Percentiles rank a stretch among this genome's conserved stretches.
Evolutionary conservation across 345 rosid genomes (phyloP).

Genomic region (Gossypium sturtianum): DNA sequence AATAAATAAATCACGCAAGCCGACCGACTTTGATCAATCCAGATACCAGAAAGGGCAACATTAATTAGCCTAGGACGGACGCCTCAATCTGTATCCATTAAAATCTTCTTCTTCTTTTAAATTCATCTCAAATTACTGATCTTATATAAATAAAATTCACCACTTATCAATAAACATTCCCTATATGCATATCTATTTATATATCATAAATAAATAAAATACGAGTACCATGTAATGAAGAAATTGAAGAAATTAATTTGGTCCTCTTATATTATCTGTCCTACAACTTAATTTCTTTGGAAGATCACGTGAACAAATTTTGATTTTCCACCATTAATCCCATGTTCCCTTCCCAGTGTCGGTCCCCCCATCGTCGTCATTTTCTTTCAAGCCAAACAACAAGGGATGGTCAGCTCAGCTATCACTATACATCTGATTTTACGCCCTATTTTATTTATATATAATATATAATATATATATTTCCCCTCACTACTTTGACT

Average conservation of each 20-base stretch:
- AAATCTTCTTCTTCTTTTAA: not conserved
- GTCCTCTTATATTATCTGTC: not conserved
- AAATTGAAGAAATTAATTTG: not conserved
- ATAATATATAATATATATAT: not conserved
- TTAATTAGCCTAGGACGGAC: not conserved
- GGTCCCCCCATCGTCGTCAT: not conserved
- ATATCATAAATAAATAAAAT: too few relatives aligned
- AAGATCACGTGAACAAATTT: not conserved
- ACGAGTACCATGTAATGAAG: not conserved
- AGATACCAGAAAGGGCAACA: not conserved
- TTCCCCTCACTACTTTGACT: not conserved
- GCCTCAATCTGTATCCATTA: not conserved
- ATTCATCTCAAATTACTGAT: too few relatives aligned
- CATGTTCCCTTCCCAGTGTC: not conserved
- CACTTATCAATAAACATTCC: too few relatives aligned
- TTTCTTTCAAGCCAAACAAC: not conserved
- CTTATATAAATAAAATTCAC: too few relatives aligned
- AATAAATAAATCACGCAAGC: not conserved
- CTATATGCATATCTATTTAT: too few relatives aligned
- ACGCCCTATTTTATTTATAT: not conserved
- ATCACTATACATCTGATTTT: not conserved
- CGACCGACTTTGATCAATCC: not conserved
- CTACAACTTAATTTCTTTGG: not conserved
- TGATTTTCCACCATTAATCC: not conserved
- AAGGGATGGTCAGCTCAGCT: not conserved